These are phyloP conservation scores for Pseudogymnoascus destructans DNA, from an alignment of 2,329 filamentous ascomycete genomes.

Conservation along the genomic window DNA sequence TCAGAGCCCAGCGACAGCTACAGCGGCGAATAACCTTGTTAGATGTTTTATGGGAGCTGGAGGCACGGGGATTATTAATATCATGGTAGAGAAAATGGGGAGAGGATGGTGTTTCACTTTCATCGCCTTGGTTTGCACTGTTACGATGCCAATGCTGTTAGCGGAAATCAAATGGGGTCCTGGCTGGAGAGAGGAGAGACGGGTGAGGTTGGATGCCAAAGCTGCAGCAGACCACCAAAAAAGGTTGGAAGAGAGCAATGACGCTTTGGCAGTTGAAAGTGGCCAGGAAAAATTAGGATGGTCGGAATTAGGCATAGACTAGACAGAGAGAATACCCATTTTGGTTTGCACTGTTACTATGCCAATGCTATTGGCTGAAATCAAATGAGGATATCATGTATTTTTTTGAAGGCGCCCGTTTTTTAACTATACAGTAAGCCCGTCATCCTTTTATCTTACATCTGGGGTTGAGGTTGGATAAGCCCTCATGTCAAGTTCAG, in stretches of 20 bases:
- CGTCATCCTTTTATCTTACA: neutral
- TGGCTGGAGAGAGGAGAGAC: constrained; percentile 38
- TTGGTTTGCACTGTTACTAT: constrained; percentile 36
- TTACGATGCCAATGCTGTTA: constrained; percentile 36
- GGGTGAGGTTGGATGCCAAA: constrained; percentile 29
- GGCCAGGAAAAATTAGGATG: neutral
- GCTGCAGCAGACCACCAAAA: constrained; percentile 21
- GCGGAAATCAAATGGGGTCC: constrained; percentile 37
- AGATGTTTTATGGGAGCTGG: constrained; percentile 9
- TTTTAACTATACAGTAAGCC: neutral
- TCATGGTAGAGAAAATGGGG: constrained; percentile 12
- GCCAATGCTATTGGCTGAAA: constrained; percentile 37
- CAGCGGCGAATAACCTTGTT: constrained; percentile 10
- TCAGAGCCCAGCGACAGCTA: constrained; percentile 2
- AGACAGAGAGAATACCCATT: neutral
- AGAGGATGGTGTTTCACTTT: constrained; percentile 26
- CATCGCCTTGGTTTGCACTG: constrained; percentile 37
- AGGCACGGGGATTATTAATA: constrained; percentile 7
- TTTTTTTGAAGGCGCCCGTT: neutral
- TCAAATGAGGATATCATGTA: constrained; percentile 30
- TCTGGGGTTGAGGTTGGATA: neutral
- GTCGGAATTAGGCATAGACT: neutral
- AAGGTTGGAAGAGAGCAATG: constrained; percentile 8
- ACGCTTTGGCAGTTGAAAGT: neutral
- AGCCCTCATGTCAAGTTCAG: neutral